Evolutionary conservation across 2,329 filamentous ascomycete species (phyloP).

Genomic region (Microcera coccophila): DNA sequence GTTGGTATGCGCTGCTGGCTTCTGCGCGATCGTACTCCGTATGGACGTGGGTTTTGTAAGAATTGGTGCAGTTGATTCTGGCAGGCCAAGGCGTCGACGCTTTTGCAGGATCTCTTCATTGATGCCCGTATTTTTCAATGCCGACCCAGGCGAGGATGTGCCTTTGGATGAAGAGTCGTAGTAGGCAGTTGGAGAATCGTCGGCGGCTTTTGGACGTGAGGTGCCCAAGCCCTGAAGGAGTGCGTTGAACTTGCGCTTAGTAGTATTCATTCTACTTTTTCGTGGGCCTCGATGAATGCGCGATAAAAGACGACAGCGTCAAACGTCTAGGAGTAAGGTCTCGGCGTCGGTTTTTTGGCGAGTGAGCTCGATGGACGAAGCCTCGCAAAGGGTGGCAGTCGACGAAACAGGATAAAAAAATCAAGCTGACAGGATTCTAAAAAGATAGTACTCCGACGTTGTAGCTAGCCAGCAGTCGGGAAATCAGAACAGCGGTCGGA

Average conservation of each 20-base stretch:
- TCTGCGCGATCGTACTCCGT: conserved; percentile 24
- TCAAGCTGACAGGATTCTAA: too few relatives aligned
- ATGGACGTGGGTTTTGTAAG: conserved; percentile 16
- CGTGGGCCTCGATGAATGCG: background rate
- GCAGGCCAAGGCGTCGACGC: conserved; percentile 48
- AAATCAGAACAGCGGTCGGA: too few relatives aligned
- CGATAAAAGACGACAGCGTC: background rate
- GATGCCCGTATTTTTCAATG: conserved; percentile 16
- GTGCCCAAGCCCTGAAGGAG: conserved; percentile 64
- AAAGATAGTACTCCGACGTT: too few relatives aligned
- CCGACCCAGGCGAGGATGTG: conserved; percentile 10
- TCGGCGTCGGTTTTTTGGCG: too few relatives aligned
- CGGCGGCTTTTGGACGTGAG: conserved; percentile 16
- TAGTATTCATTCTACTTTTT: conserved; percentile 57
- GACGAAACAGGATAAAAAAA: too few relatives aligned
- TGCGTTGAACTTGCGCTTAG: conserved; percentile 80
- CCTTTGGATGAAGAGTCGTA: conserved; percentile 11
- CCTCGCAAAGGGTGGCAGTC: too few relatives aligned
- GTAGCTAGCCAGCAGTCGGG: too few relatives aligned
- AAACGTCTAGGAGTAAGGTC: too few relatives aligned
- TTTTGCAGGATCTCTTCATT: conserved; percentile 47
- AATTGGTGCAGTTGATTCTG: conserved; percentile 38
- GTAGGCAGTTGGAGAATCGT: background rate
- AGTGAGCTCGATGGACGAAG: too few relatives aligned
- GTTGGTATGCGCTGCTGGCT: conserved; percentile 19